A percentile compares a stretch with the other conserved stretches of the same genome.
Evolutionary conservation across 257 asterid species (phyloP).

Genomic region (Penstemon davidsonii): DNA sequence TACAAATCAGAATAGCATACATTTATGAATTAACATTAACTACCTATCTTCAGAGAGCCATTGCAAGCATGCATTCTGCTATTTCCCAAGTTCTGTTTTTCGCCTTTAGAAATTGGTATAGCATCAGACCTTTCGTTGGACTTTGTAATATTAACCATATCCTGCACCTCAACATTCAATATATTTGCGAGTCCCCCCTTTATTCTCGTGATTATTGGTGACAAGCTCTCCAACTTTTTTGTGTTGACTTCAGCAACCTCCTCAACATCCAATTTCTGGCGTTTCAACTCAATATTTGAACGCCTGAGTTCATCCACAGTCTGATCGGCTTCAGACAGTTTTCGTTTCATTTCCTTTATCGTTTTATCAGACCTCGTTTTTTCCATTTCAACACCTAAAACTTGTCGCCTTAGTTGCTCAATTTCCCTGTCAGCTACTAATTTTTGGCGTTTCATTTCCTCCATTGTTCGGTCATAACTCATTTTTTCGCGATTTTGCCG

Average conservation of each 20-base stretch:
- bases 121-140: too few species aligned
- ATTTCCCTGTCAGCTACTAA: too few species aligned
- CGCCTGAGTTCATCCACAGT: slow-evolving; percentile 4
- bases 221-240: slow-evolving; percentile 8
- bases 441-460: too few species aligned
- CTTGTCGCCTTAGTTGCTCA: too few species aligned
- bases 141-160: not conserved
- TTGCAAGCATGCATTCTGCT: too few species aligned
- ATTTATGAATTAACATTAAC: too few species aligned
- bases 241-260: not conserved
- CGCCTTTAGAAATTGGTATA: not conserved
- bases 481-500: not conserved
- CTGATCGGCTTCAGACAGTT: not conserved
- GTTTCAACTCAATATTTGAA: slow-evolving; percentile 5
- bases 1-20: too few species aligned
- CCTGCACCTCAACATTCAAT: not conserved
- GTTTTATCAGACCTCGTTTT: not conserved
- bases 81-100: not conserved
- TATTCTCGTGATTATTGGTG: not conserved
- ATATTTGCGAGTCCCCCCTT: not conserved
- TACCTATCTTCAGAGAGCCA: too few species aligned
- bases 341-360: not conserved
- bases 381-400: not conserved
- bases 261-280: not conserved
- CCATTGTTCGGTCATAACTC: too few species aligned